Evolutionary conservation across 2,329 filamentous ascomycete genomes (phyloP), one percentile per base, ranked within the genome.

Genomic region (Fusarium verticillioides): DNA sequence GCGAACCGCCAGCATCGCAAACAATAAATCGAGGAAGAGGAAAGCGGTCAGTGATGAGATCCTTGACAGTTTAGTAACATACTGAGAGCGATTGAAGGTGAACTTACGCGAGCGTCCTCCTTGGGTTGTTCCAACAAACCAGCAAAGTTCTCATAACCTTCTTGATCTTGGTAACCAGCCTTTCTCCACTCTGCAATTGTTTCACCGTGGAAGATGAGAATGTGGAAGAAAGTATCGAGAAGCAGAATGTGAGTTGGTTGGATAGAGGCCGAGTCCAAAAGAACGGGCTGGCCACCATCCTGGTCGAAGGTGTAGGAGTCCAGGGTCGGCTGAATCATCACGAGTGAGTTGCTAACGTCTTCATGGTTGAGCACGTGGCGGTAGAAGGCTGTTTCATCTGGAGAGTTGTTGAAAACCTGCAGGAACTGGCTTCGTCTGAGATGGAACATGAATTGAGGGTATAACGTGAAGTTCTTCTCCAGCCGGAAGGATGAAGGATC

Each of bases 361-460:
- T 99, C 96, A 78, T 98, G 95, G 81, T 98, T 97, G 73, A 99
- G 88, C 7, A 99, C 95, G 80, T 99, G 96, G 69, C 96, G 90
- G 82, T 98, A 97, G 84, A 99, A 99, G n/a, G 96, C 96, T 30
- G 96, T 99, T 84, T 99, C 96, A 78, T 99, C 96, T 12, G 96
- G 96, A 1, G 96, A 98, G 83, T 98, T 99, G 87, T 99, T 99
- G 89, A 99, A 99, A 64, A 99, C 95, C 81, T 99, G 96, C 74
- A 99, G 84, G 87, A 99, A 99, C 83, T 98, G 96, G 83, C 95
- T 97, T 83, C 96, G 91, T 77, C 96, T 93, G 69, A 99, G 89
- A 83, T 99, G 96, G 88, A 99, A 99, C 96, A 99, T 99, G 85
- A 99, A 99, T 82, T 99, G 96, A 32, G 96, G 96, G 80, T 99